Base-by-base conservation (phyloP, 2,329 filamentous ascomycete genomes). In the Talaromyces sp. region DNA sequence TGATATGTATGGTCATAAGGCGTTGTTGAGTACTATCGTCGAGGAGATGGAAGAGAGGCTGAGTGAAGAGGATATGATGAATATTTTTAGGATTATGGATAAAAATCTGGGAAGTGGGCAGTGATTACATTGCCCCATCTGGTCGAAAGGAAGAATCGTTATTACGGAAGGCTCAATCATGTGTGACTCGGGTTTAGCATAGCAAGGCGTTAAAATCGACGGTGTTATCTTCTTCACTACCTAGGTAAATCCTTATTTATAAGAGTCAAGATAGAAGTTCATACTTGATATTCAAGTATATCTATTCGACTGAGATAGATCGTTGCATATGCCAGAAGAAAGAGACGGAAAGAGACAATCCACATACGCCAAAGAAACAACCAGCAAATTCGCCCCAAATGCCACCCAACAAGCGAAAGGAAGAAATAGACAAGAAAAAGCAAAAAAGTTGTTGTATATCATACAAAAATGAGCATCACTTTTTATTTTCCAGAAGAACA, bases 31-130 rank as follows among this genome's bases (percentile, higher is more conserved):
- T 67, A 70, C 72, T 42, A 71, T 80, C 28, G 73, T 80, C 68
- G 77, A 80, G 67, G 77, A 79, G 67, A 66, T 76, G 12, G 76
- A 79, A 66, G 72, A 76, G 65, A 69, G 78, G 46, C 69, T 80
- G 44, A 70, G 69, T 16, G 69, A 76, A 60, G 76, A 77, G 50
- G 70, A 78, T 66, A 70, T 78, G 14, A 62, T 64, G 54, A 68
- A 67, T 64, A 72, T 80, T 23, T 64, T 78, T 65, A 66, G 54
- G 28, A 73, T 77, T 65, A 71, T 79, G 63, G 69, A 71, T 63
- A 70, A 76, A 66, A 71, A 71, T 2, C 64, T 79, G 60, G 69
- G 44, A 4, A 40, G 28, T 23, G 33, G 11, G 25, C 23, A 61
- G 33, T 63, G 37, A 31, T 50, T 16, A 14, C 33, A 9, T 14